A percentile compares a stretch with the other conserved stretches of the same genome.
phyloP scores from a whole-genome alignment of 176 grass and related monocot genomes.

The Zea luxurians region DNA sequence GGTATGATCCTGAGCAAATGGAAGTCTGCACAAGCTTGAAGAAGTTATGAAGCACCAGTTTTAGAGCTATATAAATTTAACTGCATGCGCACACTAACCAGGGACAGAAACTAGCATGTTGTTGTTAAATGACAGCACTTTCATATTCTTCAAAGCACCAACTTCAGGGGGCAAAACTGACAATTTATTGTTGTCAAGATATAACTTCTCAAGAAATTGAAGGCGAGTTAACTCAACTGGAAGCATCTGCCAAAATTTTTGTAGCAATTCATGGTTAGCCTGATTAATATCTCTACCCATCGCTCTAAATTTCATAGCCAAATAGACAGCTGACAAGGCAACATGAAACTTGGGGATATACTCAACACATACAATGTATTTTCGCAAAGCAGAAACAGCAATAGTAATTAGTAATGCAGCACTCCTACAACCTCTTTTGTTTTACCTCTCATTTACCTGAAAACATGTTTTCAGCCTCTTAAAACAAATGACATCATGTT shows the following conservation, averaged over 20 bases:
- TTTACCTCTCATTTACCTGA: conserved; percentile 6
- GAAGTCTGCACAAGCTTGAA: not conserved
- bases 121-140: conserved; percentile 77
- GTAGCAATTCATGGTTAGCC: conserved; percentile 39
- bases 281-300: not conserved
- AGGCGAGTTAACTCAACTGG: conserved; percentile 85
- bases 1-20: conserved; percentile 24
- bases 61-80: conserved; percentile 14
- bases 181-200: conserved; percentile 91
- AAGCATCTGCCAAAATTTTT: conserved; percentile 60
- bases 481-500: conserved; percentile 11
- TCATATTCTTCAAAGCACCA: conserved; percentile 84
- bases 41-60: not conserved
- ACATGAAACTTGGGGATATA: not conserved
- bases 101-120: conserved; percentile 96
- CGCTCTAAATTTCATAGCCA: not conserved
- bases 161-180: conserved; percentile 88
- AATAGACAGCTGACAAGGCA: conserved; percentile 22
- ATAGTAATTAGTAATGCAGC: not conserved
- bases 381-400: conserved; percentile 19
- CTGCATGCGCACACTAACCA: conserved; percentile 53
- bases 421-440: not conserved
- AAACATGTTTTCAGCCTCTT: not conserved
- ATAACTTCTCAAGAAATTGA: conserved; percentile 82
- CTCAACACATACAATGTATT: not conserved